A percentile compares a stretch with the other conserved stretches of the same genome.
These are phyloP conservation scores for Paramecium sonneborni DNA, from an alignment of 73 alveolate genomes.

Conservation along the genomic window DNA sequence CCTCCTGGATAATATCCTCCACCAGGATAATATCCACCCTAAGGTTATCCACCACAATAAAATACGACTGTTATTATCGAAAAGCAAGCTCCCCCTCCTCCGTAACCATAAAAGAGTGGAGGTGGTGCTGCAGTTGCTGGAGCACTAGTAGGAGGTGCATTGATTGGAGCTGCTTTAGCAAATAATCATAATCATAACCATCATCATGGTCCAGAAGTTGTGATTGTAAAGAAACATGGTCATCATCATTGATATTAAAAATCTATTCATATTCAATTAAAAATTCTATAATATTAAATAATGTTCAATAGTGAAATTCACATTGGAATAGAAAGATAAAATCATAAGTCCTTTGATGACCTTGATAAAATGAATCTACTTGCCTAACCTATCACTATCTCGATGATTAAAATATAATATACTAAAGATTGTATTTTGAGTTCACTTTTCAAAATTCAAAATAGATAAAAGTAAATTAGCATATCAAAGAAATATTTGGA, in stretches of 20 bases:
- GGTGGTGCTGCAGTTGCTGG: conserved; percentile 53
- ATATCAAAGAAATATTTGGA: not conserved
- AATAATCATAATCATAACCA: not conserved
- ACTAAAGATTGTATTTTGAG: not conserved
- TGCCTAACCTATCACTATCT: not conserved
- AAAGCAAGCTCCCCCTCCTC: not conserved
- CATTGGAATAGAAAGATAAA: too few relatives aligned
- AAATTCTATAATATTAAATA: too few relatives aligned
- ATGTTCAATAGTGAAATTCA: too few relatives aligned
- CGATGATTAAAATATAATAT: not conserved
- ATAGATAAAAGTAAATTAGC: not conserved
- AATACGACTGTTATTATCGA: not conserved
- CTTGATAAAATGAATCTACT: not conserved
- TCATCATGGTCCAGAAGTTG: not conserved
- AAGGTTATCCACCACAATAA: too few relatives aligned
- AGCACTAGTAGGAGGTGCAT: conserved; percentile 25
- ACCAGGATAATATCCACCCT: not conserved
- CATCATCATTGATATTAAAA: not conserved
- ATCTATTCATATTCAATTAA: not conserved
- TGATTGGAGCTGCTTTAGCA: conserved; percentile 43
- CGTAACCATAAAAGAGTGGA: not conserved
- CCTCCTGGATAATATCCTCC: not conserved
- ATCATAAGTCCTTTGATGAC: not conserved
- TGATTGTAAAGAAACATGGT: not conserved
- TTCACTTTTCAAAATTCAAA: not conserved